Evolutionary conservation across 78 protist species (phyloP), one percentile per base, ranked within the genome.

Genomic region (Cavenderia fasciculata): DNA sequence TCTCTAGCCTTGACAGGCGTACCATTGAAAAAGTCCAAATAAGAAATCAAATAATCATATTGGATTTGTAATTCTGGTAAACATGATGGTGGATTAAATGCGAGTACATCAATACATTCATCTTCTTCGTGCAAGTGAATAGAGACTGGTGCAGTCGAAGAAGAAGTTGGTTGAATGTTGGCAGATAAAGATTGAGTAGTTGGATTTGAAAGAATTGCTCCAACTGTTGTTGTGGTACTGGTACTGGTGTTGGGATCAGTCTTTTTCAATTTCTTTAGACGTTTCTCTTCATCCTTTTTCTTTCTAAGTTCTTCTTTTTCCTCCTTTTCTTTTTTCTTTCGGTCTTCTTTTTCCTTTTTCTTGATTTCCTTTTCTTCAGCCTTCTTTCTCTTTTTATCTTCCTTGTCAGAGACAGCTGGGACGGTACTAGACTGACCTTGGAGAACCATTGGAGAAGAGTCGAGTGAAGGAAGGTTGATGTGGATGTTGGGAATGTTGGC

Each of bases 1-100:
- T 71, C 69, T 14, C 59, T 56, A 2, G 92, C 92, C 25, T 65
- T n/a, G n/a, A 44, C 23, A 71, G 92, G 92, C 14, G 33, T 54
- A 21, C 70, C 41, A 46, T 74, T 75, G 57, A 75, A 86, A 49
- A 86, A 86, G 25, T 86, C 92, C 38, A 86, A 59, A 68, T 86
- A 86, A 0, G 74, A 52, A 33, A 75, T 38, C 11, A 86, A 31
- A 34, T 86, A 86, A 14, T 86, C 92, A 51, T 36, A 86, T 59
- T 86, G 92, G 33, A 86, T 23, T 59, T 36, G 34, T 31, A 82
- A 34, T n/a, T 82, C 90, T 65, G 90, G 90, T 19, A 82, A 43
- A 47, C 65, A 47, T 23, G 41, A 47, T 82, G 90, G 90, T 10
- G 14, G 14, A 14, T 69, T 82, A 44, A 82, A 82, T n/a, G 33